Evolutionary conservation across 2,329 filamentous ascomycete species (phyloP).

Genomic region (Colletotrichum phormii): DNA sequence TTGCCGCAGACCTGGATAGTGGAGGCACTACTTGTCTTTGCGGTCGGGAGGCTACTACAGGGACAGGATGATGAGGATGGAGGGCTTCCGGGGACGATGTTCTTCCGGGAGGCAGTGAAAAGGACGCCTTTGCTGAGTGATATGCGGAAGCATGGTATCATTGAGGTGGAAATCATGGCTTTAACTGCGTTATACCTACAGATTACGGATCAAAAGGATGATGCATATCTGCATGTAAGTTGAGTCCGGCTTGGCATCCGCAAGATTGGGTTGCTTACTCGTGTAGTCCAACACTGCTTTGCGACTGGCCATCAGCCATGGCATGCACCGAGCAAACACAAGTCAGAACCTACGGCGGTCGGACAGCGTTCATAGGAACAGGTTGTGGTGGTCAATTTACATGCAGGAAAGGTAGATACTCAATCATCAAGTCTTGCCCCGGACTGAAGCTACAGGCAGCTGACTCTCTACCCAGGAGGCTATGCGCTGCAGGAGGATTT

Average conservation of each 20-base stretch:
- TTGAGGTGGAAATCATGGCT: constrained; percentile 22
- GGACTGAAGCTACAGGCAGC: neutral
- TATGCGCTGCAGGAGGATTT: constrained; percentile 26
- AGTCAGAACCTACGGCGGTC: neutral
- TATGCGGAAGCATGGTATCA: constrained; percentile 5
- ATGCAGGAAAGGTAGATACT: constrained; percentile 29
- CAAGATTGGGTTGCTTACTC: neutral
- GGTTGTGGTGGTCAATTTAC: constrained; percentile 35
- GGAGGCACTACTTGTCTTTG: constrained; percentile 24
- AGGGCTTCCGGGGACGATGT: constrained; percentile 1
- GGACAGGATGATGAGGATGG: neutral
- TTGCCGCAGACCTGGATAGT: constrained; percentile 15
- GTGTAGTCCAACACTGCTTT: constrained; percentile 10
- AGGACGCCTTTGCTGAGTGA: constrained; percentile 4
- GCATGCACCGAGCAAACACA: constrained; percentile 5
- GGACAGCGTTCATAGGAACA: constrained; percentile 17
- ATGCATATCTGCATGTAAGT: constrained; percentile 33
- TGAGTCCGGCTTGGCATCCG: fast-evolving
- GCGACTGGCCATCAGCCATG: constrained; percentile 24
- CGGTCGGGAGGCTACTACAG: constrained; percentile 14
- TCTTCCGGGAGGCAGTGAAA: constrained; percentile 12
- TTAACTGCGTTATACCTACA: constrained; percentile 31
- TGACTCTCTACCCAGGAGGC: neutral
- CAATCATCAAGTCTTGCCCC: neutral
- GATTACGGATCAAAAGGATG: constrained; percentile 26